Evolutionary conservation across 202 grass and related monocot species (phyloP).

Genomic region (Carex sylvatica): DNA sequence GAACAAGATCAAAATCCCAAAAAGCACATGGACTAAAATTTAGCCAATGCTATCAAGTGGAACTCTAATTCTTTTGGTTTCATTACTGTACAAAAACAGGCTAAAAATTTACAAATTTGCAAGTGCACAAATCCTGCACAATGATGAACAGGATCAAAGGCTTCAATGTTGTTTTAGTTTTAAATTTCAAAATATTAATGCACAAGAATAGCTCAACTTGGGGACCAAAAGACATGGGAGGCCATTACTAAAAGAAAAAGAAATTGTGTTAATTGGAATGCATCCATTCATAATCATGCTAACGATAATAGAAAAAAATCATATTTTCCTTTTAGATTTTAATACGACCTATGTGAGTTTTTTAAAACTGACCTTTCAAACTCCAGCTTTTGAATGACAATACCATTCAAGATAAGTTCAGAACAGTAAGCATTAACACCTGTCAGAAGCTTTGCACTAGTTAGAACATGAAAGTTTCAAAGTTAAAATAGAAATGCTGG

Average conservation of each 20-base stretch:
- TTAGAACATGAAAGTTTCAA: not conserved
- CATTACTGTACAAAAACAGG: not conserved
- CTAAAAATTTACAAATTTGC: not conserved
- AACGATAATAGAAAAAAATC: not conserved
- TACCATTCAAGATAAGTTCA: slow-evolving; percentile 79
- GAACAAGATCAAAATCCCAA: not conserved
- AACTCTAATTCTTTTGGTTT: not conserved
- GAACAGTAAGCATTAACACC: slow-evolving; percentile 48
- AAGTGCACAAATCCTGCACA: not conserved
- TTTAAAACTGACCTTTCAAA: slow-evolving; percentile 52
- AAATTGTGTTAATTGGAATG: not conserved
- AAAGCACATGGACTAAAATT: not conserved
- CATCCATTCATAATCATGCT: not conserved
- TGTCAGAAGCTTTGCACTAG: slow-evolving; percentile 20
- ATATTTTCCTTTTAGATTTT: not conserved
- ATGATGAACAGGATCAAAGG: not conserved
- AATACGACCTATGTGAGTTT: not conserved
- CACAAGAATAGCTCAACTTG: not conserved
- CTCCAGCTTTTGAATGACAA: slow-evolving; percentile 83
- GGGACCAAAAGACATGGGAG: not conserved
- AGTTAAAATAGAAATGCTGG: not conserved
- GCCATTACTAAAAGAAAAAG: not conserved
- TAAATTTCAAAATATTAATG: not conserved
- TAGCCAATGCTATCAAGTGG: not conserved
- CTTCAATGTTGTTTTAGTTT: not conserved